Conservation (phyloP, 2,329 filamentous ascomycete genomes). For the Fusarium clavum region DNA sequence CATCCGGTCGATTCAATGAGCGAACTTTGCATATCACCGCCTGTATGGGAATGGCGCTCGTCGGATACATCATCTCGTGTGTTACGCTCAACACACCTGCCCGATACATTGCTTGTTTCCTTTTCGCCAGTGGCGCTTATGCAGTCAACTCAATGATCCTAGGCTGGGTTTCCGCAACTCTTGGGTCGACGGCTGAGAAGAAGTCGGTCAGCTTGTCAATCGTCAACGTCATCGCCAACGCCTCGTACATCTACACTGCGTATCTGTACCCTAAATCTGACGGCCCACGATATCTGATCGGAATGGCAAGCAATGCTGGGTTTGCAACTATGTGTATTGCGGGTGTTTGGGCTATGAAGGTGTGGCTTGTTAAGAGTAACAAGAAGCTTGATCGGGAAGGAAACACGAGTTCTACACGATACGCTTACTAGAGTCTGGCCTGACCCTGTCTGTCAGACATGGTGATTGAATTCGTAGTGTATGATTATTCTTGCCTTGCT, state of each 20-base stretch:
- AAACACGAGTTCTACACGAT: slow-evolving; percentile 19
- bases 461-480: background rate
- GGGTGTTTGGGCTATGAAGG: slow-evolving; percentile 40
- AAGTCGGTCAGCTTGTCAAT: slow-evolving; percentile 57
- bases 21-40: slow-evolving; percentile 51
- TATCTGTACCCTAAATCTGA: slow-evolving; percentile 57
- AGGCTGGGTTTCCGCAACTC: slow-evolving; percentile 56
- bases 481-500: background rate
- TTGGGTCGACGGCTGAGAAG: slow-evolving; percentile 58
- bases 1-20: slow-evolving; percentile 57
- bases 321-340: slow-evolving; percentile 46
- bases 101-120: slow-evolving; percentile 51
- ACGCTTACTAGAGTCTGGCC: slow-evolving; percentile 17
- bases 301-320: slow-evolving; percentile 50
- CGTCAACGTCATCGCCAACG: slow-evolving; percentile 58
- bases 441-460: background rate
- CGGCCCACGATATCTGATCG: slow-evolving; percentile 56
- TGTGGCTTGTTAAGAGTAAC: slow-evolving; percentile 44
- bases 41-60: slow-evolving; percentile 53
- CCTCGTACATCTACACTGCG: slow-evolving; percentile 59
- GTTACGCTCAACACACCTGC: slow-evolving; percentile 48
- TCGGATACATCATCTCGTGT: slow-evolving; percentile 54
- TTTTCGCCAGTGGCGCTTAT: slow-evolving; percentile 52
- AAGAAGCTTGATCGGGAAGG: slow-evolving; percentile 41
- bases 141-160: slow-evolving; percentile 57